Percentiles rank a stretch among this genome's conserved stretches.
phyloP scores from a whole-genome alignment of 257 asterid genomes.

The Solanum infundibuliforme region DNA sequence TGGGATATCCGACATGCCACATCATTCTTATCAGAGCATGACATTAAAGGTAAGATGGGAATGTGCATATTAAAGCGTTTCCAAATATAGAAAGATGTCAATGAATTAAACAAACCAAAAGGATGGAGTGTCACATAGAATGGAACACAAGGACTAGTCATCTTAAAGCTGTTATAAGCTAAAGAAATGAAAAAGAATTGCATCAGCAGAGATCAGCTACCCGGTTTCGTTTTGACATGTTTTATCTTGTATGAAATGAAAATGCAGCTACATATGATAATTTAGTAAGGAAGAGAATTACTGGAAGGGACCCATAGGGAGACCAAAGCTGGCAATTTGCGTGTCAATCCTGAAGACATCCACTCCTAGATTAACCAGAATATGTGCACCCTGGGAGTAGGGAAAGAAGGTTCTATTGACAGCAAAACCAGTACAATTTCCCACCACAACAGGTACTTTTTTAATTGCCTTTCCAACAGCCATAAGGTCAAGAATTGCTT shows the following conservation, averaged over 20 bases:
- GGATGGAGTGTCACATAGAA: not conserved
- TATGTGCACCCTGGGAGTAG: constrained; percentile 74
- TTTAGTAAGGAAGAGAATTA: constrained; percentile 33
- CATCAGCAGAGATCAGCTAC: not conserved
- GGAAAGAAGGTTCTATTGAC: constrained; percentile 96
- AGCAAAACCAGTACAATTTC: constrained; percentile 98
- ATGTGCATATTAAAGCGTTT: not conserved
- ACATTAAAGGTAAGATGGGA: not conserved
- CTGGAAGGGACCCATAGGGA: constrained; percentile 98
- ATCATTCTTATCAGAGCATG: not conserved
- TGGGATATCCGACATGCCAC: not conserved
- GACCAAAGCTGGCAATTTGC: constrained; percentile 69
- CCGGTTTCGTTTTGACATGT: not conserved
- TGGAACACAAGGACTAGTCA: not conserved
- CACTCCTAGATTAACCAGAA: constrained; percentile 80
- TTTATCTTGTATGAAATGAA: not conserved
- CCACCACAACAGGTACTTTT: constrained; percentile 91
- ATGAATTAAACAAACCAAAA: not conserved
- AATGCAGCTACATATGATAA: not conserved
- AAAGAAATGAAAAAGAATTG: not conserved
- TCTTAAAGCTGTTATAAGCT: not conserved
- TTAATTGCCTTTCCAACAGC: constrained; percentile 78
- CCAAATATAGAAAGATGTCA: not conserved
- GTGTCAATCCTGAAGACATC: constrained; percentile 87
- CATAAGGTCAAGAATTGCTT: constrained; percentile 87